Base-by-base conservation (phyloP, 2,329 filamentous ascomycete genomes). In the Aspergillus transmontanensis region DNA sequence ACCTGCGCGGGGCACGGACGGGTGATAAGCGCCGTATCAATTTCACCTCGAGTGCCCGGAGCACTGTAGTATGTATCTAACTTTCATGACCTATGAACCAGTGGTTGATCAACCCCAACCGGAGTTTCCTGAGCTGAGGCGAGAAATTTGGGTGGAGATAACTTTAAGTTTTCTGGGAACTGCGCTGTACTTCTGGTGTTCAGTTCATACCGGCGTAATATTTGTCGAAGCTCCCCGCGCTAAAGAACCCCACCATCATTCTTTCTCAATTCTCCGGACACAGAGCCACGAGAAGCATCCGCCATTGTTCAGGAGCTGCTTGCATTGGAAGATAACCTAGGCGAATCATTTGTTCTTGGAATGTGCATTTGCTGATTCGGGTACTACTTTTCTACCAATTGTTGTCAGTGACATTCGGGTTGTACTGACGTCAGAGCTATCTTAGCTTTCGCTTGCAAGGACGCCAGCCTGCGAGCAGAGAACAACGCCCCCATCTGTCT, bases 351-450 rank as follows among this genome's bases (percentile, higher is more conserved):
- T 30, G 16, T 26, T 19, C 16, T n/a, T 32, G 48, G 11, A 11
- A 32, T 51, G 48, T 21, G 19, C 6, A n/a, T 21, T 51, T 51
- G 28, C 9, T 32, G 19, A 51, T 32, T 51, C n/a, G 2, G 4
- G 19, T 34, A 51, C 48, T 10, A 10, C n/a, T 32, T 34, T n/a
- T 55, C n/a, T 41, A 12, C 30, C 10, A 21, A 54, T 23, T 54
- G 9, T 16, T 54, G 28, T 30, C 26, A 19, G 51, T 23, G 41
- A 46, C 32, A 21, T 45, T 50, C 2, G 19, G 4, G 58, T 21
- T 14, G 23, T 59, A 16, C 50, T 59, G 58, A 59, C 58, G 58
- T 59, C 58, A 59, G 46, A 54, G 34, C 51, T 39, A 55, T 55
- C 51, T 39, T 36, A n/a, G 51, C 32, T 55, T 55, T 55, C 21